Base-by-base conservation (phyloP, 805 yeast genomes). In the Candida glaebosa region DNA sequence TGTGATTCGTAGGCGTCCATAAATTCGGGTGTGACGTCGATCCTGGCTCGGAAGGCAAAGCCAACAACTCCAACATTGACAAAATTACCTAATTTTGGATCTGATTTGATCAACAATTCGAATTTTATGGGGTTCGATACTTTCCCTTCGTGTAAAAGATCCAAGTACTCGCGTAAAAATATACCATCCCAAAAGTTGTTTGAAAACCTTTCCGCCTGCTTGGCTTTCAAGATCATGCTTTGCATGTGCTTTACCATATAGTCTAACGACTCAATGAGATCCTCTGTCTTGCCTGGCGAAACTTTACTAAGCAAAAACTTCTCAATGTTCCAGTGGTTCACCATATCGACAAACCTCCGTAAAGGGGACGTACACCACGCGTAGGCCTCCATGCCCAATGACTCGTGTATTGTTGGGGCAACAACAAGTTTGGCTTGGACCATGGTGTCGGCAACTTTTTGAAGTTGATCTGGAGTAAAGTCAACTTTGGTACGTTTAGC, bases 311-410 rank as follows among this genome's bases (percentile, higher is more conserved):
- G 34, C 18, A 53, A 45, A 46, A 40, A 45, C 7, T 45, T 48
- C 42, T 60, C 60, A 32, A 87, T 47, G 52, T 85, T 91, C 78
- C 90, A 77, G 53, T 90, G 97, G 53, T 83, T 82, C 6, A 89
- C 58, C 45, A 89, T 61, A 58, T 91, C 98, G 5, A 84, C 81
- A 49, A 77, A 84, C 48, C 98, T 69, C 57, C 98, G 72, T 48
- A 93, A 67, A 2, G 99, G 98, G 0, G 97, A 89, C 0, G 98
- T 90, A 6, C 86, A 82, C 15, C 87, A 84, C 4, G 84, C 71
- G 53, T 90, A 88, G 4, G 65, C 57, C 0, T 62, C 58, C 6
- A 86, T 61, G 3, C 90, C 95, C 19, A 88, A 61, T 48, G 84
- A 77, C 17, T 70, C 66, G 61, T 89, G 96, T 1, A 52, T 54